Evolutionary conservation across 257 asterid species (phyloP).

Genomic region (Jasminum sambac): DNA sequence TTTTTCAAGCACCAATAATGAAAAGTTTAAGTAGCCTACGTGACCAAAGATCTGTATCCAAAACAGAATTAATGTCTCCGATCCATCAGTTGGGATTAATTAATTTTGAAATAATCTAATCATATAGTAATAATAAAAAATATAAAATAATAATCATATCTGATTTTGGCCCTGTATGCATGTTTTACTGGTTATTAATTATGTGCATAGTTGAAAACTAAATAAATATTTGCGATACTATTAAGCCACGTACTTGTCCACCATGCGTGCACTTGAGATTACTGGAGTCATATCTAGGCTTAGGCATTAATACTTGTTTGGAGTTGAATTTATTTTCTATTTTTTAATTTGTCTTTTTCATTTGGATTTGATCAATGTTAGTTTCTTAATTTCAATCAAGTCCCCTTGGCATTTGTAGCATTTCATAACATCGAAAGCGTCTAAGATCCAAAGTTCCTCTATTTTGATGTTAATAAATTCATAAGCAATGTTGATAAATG

Average conservation of each 20-base stretch:
- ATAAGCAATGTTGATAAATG: too few relatives aligned
- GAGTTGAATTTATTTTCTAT: not conserved
- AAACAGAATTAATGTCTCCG: too few relatives aligned
- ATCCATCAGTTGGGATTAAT: too few relatives aligned
- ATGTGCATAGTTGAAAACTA: not conserved
- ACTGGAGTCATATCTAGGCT: not conserved
- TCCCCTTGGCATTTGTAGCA: not conserved
- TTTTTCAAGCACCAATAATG: not conserved
- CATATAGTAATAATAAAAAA: conserved; percentile 14
- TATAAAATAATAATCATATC: conserved; percentile 8
- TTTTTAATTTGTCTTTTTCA: not conserved
- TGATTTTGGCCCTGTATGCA: conserved; percentile 13
- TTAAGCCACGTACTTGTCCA: not conserved
- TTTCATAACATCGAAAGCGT: not conserved
- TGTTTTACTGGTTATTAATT: not conserved
- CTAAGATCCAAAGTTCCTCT: too few relatives aligned
- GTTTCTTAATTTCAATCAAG: not conserved
- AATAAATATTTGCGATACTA: too few relatives aligned
- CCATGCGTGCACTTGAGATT: not conserved
- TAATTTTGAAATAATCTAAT: too few relatives aligned
- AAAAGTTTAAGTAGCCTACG: too few relatives aligned
- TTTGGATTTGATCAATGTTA: not conserved
- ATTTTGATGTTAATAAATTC: too few relatives aligned
- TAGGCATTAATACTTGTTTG: not conserved
- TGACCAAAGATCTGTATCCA: too few relatives aligned